phyloP scores from a whole-genome alignment of 106 monocot genomes.

The Hemerocallis citrina region DNA sequence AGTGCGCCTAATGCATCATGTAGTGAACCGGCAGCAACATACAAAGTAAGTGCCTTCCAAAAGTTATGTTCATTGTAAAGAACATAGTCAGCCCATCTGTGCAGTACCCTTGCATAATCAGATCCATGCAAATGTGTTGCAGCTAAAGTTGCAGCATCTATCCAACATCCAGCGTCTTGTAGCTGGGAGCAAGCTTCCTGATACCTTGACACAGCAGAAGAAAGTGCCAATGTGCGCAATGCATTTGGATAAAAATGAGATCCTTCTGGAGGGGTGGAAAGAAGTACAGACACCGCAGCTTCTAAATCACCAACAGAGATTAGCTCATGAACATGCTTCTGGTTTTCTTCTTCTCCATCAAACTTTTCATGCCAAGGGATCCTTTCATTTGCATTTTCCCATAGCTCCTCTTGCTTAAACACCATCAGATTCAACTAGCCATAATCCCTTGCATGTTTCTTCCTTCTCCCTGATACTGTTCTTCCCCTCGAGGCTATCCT shows the following conservation, averaged over 20 bases:
- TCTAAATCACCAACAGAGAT: conserved; percentile 92
- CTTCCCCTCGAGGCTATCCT: conserved; percentile 43
- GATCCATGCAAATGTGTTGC: conserved; percentile 97
- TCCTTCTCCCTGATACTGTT: conserved; percentile 16
- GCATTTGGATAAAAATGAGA: conserved; percentile 94
- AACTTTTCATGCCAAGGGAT: conserved; percentile 98
- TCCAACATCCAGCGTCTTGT: conserved; percentile 99
- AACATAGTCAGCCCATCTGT: conserved; percentile 83
- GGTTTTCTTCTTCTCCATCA: conserved; percentile 89
- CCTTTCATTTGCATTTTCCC: conserved; percentile 74
- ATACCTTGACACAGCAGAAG: conserved; percentile 92
- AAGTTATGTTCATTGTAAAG: conserved; percentile 80
- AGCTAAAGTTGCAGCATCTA: conserved; percentile 97
- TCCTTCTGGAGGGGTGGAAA: conserved; percentile 97
- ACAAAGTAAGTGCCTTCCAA: conserved; percentile 90
- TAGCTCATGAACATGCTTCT: conserved; percentile 95
- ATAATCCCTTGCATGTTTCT: conserved; percentile 21
- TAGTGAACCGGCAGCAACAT: conserved; percentile 87
- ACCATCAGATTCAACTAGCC: conserved; percentile 71
- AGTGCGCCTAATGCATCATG: conserved; percentile 79
- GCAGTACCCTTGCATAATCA: conserved; percentile 98
- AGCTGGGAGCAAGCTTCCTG: too few species aligned
- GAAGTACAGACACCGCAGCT: conserved; percentile 84
- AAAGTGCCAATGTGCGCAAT: conserved; percentile 84
- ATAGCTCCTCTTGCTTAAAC: conserved; percentile 75